These are phyloP conservation scores for Aspergillus sp. DNA, from an alignment of 2,329 filamentous ascomycete genomes.

Conservation along the genomic window DNA sequence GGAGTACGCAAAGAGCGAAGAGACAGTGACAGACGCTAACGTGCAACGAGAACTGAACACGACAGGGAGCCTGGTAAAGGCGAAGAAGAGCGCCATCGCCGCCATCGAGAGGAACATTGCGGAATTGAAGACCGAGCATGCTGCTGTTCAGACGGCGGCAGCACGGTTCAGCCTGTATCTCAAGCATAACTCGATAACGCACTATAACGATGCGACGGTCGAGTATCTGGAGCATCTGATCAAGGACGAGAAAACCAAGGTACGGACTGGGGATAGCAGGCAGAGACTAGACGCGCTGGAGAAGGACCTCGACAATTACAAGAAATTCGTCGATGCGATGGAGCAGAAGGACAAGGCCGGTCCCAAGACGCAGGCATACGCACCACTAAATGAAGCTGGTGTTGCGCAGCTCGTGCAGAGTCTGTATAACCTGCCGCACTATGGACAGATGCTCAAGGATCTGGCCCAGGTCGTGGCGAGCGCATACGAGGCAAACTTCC, in stretches of 20 bases:
- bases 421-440: conserved; percentile 7
- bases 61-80: background rate
- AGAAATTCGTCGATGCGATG: conserved; percentile 6
- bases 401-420: conserved; percentile 7
- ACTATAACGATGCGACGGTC: conserved; percentile 9
- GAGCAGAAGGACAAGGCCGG: background rate
- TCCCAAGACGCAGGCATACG: background rate
- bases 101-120: conserved; percentile 5
- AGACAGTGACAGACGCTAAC: background rate
- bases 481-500: conserved; percentile 9
- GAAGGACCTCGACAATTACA: conserved; percentile 6
- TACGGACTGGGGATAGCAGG: conserved; percentile 1
- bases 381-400: background rate
- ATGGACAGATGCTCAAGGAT: conserved; percentile 11
- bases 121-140: conserved; percentile 4
- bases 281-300: background rate
- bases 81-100: background rate
- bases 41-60: conserved; percentile 2
- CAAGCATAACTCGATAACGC: conserved; percentile 7
- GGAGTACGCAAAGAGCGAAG: conserved; percentile 4
- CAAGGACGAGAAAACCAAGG: conserved; percentile 6
- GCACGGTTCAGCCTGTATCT: conserved; percentile 6
- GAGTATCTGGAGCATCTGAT: conserved; percentile 10
- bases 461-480: conserved; percentile 7
- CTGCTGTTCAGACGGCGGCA: background rate